These are phyloP conservation scores for Fraxinus sp. DNA, from an alignment of 305 asterid species.

Conservation along the genomic window DNA sequence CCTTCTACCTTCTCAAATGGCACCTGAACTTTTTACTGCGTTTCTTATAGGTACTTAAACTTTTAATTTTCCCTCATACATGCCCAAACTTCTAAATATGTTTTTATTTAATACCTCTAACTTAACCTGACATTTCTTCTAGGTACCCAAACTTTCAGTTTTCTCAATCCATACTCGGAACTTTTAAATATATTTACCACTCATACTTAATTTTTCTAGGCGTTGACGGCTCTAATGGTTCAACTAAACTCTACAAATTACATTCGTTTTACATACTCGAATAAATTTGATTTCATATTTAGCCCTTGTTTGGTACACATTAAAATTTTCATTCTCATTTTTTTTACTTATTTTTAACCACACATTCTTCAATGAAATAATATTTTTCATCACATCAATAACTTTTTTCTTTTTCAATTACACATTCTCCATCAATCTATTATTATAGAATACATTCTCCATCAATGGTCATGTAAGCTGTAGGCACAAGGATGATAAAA, in stretches of 20 bases:
- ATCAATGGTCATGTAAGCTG: neutral
- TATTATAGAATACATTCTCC: too few relatives aligned
- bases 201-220: too few relatives aligned
- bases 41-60: neutral
- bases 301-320: too few relatives aligned
- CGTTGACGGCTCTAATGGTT: neutral
- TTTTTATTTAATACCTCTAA: neutral
- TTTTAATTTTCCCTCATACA: neutral
- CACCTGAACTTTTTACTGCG: neutral
- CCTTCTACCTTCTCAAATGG: neutral
- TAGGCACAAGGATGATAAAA: neutral
- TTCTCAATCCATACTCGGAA: neutral
- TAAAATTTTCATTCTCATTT: too few relatives aligned
- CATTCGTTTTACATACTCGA: neutral
- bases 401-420: too few relatives aligned
- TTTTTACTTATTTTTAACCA: too few relatives aligned
- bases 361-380: too few relatives aligned
- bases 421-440: too few relatives aligned
- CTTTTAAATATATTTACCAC: neutral
- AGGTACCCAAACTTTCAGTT: neutral
- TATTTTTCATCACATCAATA: too few relatives aligned
- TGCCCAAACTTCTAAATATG: neutral
- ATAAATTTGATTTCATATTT: neutral
- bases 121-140: neutral
- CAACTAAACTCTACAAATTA: neutral